These are phyloP conservation scores for Sporobolomyces pararoseus DNA, from an alignment of 768 basidiomycete genomes.

Conservation along the genomic window DNA sequence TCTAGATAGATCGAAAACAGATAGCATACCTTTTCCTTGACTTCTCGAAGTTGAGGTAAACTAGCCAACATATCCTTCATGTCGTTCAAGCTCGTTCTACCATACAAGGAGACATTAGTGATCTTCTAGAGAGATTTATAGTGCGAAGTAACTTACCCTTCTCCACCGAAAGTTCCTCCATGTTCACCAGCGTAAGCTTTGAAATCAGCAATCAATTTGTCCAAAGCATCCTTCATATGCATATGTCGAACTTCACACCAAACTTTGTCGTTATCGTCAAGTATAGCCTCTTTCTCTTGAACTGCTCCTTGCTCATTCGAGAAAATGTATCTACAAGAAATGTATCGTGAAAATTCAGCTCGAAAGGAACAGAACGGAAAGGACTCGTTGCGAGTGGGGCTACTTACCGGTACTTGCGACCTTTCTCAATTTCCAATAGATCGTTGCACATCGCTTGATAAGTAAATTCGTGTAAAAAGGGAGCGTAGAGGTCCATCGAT, in stretches of 20 bases:
- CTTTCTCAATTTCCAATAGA: slow-evolving; percentile 79
- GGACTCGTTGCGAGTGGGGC: too few species aligned
- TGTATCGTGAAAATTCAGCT: too few species aligned
- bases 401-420: slow-evolving; percentile 75
- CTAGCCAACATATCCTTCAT: slow-evolving; percentile 99
- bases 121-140: too few species aligned
- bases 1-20: neutral
- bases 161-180: slow-evolving; percentile 85
- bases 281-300: slow-evolving; percentile 79
- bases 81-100: slow-evolving; percentile 79
- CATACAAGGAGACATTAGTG: too few species aligned
- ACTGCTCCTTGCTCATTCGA: slow-evolving; percentile 75
- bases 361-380: too few species aligned
- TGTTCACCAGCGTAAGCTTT: slow-evolving; percentile 90
- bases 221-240: slow-evolving; percentile 98
- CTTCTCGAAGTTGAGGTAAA: slow-evolving; percentile 89
- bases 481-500: slow-evolving; percentile 87
- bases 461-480: slow-evolving; percentile 93
- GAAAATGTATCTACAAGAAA: slow-evolving; percentile 72
- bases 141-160: slow-evolving; percentile 36
- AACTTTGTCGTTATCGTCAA: slow-evolving; percentile 82
- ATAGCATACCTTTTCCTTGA: slow-evolving; percentile 73
- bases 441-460: slow-evolving; percentile 99
- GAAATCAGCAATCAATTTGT: slow-evolving; percentile 94
- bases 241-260: slow-evolving; percentile 92